A percentile compares a stretch with the other conserved stretches of the same genome.
Conservation (phyloP, 441 rosid species). For the Bruguiera hainesii region DNA sequence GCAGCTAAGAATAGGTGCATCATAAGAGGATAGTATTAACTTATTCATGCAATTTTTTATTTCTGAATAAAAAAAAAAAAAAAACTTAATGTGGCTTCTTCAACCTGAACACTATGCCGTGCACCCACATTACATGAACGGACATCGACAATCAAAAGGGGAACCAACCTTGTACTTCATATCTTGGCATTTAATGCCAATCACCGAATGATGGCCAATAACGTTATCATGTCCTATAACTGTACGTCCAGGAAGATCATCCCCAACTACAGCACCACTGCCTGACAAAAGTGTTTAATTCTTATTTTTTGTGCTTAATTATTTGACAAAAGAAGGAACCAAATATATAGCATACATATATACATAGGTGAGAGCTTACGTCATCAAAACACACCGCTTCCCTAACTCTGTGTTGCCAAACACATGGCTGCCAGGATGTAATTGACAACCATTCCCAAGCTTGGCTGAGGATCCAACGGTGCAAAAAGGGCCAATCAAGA, state of each 20-base stretch:
- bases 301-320: neutral
- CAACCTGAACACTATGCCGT: too few species aligned
- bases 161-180: constrained; percentile 75
- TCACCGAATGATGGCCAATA: constrained; percentile 76
- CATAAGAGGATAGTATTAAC: too few species aligned
- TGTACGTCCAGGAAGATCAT: constrained; percentile 73
- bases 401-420: constrained; percentile 78
- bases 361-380: constrained; percentile 42
- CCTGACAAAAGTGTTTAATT: constrained; percentile 38
- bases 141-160: neutral
- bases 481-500: constrained; percentile 79
- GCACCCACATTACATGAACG: neutral
- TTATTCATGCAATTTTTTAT: too few species aligned
- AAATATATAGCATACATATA: neutral
- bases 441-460: constrained; percentile 69
- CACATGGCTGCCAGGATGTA: constrained; percentile 74
- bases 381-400: constrained; percentile 63
- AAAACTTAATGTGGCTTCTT: too few species aligned
- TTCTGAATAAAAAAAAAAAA: too few species aligned
- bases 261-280: constrained; percentile 95
- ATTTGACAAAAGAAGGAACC: neutral
- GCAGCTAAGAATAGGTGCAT: too few species aligned
- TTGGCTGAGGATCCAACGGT: constrained; percentile 70
- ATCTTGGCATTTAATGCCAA: constrained; percentile 95
- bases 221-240: constrained; percentile 63